Conservation (phyloP, 768 basidiomycete genomes). For the Sporobolomyces pararoseus region DNA sequence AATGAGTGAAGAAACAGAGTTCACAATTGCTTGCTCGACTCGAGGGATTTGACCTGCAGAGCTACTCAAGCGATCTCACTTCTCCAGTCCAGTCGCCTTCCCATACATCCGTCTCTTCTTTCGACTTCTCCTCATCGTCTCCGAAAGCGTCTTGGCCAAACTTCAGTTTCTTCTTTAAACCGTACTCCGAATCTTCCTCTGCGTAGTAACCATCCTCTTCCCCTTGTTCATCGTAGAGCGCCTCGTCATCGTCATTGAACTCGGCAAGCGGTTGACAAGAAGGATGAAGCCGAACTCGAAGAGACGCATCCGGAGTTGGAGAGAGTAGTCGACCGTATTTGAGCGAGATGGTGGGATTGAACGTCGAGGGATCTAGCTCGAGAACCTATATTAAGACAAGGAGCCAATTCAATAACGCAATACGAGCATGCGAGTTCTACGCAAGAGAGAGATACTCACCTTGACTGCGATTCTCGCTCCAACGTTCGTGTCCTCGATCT, state of each 20-base stretch:
- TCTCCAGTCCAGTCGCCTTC: constrained; percentile 29
- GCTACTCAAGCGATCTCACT: neutral
- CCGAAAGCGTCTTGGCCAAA: constrained; percentile 26
- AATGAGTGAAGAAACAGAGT: too few relatives aligned
- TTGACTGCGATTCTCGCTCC: constrained; percentile 28
- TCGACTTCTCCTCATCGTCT: neutral
- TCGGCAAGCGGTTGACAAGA: constrained; percentile 11
- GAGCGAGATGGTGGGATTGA: constrained; percentile 34
- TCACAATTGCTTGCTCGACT: too few relatives aligned
- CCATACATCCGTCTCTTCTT: neutral
- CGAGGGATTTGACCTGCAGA: neutral
- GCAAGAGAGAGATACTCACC: constrained; percentile 10
- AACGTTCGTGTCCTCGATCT: neutral
- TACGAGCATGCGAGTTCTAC: neutral
- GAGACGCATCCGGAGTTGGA: neutral
- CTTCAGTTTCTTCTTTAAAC: neutral
- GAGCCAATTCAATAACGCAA: too few relatives aligned
- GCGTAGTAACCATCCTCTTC: neutral
- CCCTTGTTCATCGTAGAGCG: neutral
- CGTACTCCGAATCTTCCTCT: neutral
- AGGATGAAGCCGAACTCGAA: constrained; percentile 34
- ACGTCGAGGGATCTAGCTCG: constrained; percentile 40
- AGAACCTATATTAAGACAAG: too few relatives aligned
- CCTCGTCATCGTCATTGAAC: too few relatives aligned
- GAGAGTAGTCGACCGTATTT: constrained; percentile 39